phyloP scores from a whole-genome alignment of 352 stramenopile species.

The Elongisporangium prolatum region DNA sequence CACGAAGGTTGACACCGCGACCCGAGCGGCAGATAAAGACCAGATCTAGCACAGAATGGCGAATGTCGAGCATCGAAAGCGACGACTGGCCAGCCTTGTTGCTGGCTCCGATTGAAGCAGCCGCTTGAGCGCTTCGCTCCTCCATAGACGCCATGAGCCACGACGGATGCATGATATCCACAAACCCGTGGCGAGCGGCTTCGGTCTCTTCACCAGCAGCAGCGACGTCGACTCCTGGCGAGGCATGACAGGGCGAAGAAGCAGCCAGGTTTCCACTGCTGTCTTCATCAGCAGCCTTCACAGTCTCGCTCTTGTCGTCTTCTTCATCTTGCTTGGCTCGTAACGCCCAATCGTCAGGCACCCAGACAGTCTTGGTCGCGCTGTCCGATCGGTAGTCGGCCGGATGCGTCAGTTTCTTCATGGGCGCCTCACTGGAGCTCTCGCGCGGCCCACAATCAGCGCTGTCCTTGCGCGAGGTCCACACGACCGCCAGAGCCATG shows the following conservation, averaged over 20 bases:
- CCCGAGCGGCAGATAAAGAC: slow-evolving; percentile 61
- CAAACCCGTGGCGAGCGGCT: slow-evolving; percentile 29
- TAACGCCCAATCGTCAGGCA: not conserved
- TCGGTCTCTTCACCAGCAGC: slow-evolving; percentile 3
- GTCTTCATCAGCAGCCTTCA: not conserved
- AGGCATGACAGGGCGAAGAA: not conserved
- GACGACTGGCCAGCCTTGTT: slow-evolving; percentile 11
- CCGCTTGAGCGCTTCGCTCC: slow-evolving; percentile 38
- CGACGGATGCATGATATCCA: slow-evolving; percentile 71
- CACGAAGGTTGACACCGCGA: slow-evolving; percentile 43
- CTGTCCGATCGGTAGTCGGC: not conserved
- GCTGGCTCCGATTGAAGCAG: slow-evolving; percentile 22
- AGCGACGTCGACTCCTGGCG: not conserved
- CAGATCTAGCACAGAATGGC: slow-evolving; percentile 57
- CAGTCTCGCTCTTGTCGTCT: not conserved
- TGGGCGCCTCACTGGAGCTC: slow-evolving; percentile 2
- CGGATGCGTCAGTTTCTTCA: not conserved
- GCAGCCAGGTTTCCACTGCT: not conserved
- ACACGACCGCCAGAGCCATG: slow-evolving; percentile 52
- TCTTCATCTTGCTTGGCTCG: slow-evolving; percentile 2
- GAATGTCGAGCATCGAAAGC: slow-evolving; percentile 36
- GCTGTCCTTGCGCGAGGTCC: slow-evolving; percentile 27
- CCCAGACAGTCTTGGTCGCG: not conserved
- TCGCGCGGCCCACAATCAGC: slow-evolving; percentile 1
- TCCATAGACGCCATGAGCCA: slow-evolving; percentile 73